Evolutionary conservation across 768 basidiomycete species (phyloP), one percentile per base, ranked within the genome.

Genomic region (button mushroom (Agaricus bisporus)): DNA sequence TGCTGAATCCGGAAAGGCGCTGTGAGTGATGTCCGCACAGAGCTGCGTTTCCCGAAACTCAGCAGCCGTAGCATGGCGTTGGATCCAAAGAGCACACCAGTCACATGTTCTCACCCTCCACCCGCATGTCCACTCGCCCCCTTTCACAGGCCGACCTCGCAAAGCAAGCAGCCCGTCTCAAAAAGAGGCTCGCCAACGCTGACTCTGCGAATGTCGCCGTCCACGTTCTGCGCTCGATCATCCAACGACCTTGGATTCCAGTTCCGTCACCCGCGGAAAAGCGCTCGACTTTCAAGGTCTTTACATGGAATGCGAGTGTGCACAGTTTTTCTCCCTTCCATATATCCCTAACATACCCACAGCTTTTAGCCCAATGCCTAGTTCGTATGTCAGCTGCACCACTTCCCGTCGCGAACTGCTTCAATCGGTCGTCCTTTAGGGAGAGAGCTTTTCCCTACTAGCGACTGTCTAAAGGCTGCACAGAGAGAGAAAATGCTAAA

Each of bases 291-390:
- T 55, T 83, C 56, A 88, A 74, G 62, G 65, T 93, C 47, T 73
- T 89, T 72, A 86, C 86, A 4, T 93, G 90, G 89, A 93, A 93
- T 73, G 88, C 92, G 55, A 58, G 88, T 83, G 58, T 57, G 32
- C 62, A 42, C 48, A 20, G 12, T 1, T 18, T 29, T 2, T 50
- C 51, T 58, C n/a, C n/a, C 43, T 58, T n/a, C 12, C 26, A 7
- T 49, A 25, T 41, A 12, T 29, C 55, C 12, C 26, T 47, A 17
- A 35, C 10, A 42, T 26, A 28, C 45, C 55, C 18, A 55, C 62
- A 91, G 88, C 66, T 91, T 45, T 77, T 92, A 25, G 90, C 89
- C 0, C 89, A 91, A 66, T 80, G 76, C 59, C 74, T 93, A 54
- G 80, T 92, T 61, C 83, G 91, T 91, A 69, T 70, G 88, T 81